Conservation (phyloP, 1,284 basidiomycete genomes). For the Naganishia sp. region DNA sequence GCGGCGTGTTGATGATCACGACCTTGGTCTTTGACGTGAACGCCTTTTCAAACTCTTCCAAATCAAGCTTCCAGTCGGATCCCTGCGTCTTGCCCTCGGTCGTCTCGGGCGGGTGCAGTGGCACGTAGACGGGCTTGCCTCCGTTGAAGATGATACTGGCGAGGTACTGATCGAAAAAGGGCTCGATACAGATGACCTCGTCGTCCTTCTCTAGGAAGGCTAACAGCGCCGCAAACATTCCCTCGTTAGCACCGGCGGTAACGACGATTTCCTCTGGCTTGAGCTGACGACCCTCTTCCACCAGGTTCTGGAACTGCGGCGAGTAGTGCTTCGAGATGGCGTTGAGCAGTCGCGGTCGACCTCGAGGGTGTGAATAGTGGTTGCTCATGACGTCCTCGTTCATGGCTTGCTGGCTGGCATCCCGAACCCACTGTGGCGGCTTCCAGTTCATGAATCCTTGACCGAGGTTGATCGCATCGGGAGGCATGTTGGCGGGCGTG, state of each 20-base stretch:
- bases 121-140: slow-evolving; percentile 89
- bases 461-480: slow-evolving; percentile 86
- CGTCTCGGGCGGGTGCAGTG: slow-evolving; percentile 75
- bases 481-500: slow-evolving; percentile 83
- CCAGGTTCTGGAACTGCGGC: slow-evolving; percentile 61
- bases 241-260: slow-evolving; percentile 94
- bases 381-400: slow-evolving; percentile 66
- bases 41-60: slow-evolving; percentile 80
- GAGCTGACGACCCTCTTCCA: slow-evolving; percentile 62
- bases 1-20: slow-evolving; percentile 91
- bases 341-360: slow-evolving; percentile 77
- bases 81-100: slow-evolving; percentile 62
- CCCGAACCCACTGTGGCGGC: slow-evolving; percentile 78
- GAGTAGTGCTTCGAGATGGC: slow-evolving; percentile 80
- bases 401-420: slow-evolving; percentile 73
- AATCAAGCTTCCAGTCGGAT: slow-evolving; percentile 81
- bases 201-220: slow-evolving; percentile 88
- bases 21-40: slow-evolving; percentile 86
- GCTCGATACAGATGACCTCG: slow-evolving; percentile 98
- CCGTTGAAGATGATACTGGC: slow-evolving; percentile 90
- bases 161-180: slow-evolving; percentile 96
- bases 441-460: slow-evolving; percentile 87
- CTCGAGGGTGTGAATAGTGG: slow-evolving; percentile 83
- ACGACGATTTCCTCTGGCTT: slow-evolving; percentile 90
- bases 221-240: slow-evolving; percentile 86